phyloP scores from a whole-genome alignment of 345 rosid species.

The Capsella bursapastoris region DNA sequence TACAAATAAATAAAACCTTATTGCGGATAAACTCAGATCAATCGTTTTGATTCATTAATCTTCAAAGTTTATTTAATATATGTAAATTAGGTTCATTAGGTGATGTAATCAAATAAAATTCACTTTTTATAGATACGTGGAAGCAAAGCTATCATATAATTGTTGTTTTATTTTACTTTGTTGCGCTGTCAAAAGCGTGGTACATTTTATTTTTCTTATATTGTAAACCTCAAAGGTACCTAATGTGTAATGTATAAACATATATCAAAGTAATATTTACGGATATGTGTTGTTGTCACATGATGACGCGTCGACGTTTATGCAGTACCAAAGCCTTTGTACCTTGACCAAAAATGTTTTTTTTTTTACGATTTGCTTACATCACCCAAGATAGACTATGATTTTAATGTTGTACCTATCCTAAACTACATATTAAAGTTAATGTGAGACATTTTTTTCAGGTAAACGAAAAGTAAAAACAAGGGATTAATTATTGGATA shows the following conservation, averaged over 20 bases:
- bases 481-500: constrained; percentile 18
- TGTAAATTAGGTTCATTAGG: constrained; percentile 2
- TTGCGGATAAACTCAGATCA: constrained; percentile 23
- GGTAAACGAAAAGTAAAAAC: constrained; percentile 19
- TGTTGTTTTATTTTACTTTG: constrained; percentile 35
- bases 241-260: constrained; percentile 29
- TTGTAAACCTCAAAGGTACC: constrained; percentile 24
- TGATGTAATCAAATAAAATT: constrained; percentile 1
- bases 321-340: constrained; percentile 21
- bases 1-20: not conserved
- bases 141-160: constrained; percentile 18
- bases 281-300: constrained; percentile 24
- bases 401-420: constrained; percentile 10
- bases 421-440: constrained; percentile 14
- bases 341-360: constrained; percentile 23
- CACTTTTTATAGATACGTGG: constrained; percentile 24
- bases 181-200: constrained; percentile 36
- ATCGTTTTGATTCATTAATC: constrained; percentile 6
- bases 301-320: constrained; percentile 21
- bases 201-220: not conserved
- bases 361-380: constrained; percentile 32
- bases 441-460: constrained; percentile 6
- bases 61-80: not conserved
- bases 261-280: constrained; percentile 8
- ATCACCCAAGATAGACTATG: constrained; percentile 28